Conservation (phyloP, 352 stramenopile genomes). For the Phytopythium helicoides region DNA sequence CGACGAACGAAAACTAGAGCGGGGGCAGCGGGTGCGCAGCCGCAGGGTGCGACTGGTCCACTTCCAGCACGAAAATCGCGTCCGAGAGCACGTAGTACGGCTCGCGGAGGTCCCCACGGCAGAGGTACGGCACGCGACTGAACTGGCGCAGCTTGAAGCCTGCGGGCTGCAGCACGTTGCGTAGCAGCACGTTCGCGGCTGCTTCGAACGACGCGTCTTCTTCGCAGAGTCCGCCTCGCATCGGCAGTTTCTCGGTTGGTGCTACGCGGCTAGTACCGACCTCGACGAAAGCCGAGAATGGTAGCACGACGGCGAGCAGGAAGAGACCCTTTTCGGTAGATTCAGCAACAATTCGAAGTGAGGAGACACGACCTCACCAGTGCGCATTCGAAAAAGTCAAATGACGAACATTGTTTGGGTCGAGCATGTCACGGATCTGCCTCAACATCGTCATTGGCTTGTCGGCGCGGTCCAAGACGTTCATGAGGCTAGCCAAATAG, state of each 20-base stretch:
- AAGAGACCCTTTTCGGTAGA: constrained; percentile 63
- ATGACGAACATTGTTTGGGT: constrained; percentile 49
- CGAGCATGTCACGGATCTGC: constrained; percentile 71
- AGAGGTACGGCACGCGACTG: constrained; percentile 82
- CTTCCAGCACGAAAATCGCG: constrained; percentile 78
- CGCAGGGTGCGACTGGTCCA: constrained; percentile 22
- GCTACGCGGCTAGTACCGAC: constrained; percentile 59
- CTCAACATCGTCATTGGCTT: constrained; percentile 76
- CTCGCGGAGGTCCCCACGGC: constrained; percentile 69
- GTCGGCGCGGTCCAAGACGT: constrained; percentile 80
- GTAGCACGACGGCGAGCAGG: constrained; percentile 73
- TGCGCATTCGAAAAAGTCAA: no score
- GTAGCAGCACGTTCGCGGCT: constrained; percentile 51
- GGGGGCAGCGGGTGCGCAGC: neutral
- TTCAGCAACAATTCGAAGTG: neutral
- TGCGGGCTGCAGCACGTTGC: constrained; percentile 62
- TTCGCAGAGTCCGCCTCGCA: constrained; percentile 58
- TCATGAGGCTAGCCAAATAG: constrained; percentile 54
- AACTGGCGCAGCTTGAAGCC: constrained; percentile 81
- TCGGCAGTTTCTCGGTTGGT: constrained; percentile 62
- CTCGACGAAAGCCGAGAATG: constrained; percentile 82
- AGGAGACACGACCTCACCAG: no score
- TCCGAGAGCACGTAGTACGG: constrained; percentile 87
- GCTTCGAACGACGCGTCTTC: constrained; percentile 69
- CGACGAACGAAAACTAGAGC: neutral